These are phyloP conservation scores for Trichoderma koningii DNA, from an alignment of 2,329 filamentous ascomycete genomes.

Conservation along the genomic window DNA sequence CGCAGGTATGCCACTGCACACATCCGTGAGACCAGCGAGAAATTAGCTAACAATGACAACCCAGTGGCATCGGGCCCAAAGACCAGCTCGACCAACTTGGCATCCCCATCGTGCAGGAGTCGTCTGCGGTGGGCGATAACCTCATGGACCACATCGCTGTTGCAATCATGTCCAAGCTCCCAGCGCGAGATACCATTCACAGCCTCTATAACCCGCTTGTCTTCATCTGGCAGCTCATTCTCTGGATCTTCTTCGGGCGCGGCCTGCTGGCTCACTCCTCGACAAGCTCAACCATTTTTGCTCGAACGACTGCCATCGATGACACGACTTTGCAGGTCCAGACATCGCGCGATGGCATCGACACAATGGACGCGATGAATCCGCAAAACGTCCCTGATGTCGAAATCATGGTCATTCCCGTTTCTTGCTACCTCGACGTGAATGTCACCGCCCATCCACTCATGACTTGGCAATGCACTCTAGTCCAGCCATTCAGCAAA, in stretches of 20 bases:
- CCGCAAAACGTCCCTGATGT: neutral
- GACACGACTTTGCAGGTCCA: neutral
- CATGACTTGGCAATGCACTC: neutral
- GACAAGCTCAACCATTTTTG: slow-evolving; percentile 1
- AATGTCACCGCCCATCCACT: neutral
- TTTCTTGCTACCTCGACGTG: neutral
- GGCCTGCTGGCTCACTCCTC: neutral
- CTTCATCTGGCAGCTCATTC: neutral
- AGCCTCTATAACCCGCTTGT: neutral
- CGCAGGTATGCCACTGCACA: neutral
- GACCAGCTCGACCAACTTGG: neutral
- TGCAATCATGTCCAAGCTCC: neutral
- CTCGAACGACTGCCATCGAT: neutral
- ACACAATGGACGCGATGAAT: neutral
- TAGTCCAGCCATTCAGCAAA: neutral
- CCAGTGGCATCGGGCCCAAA: neutral
- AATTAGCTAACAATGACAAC: neutral
- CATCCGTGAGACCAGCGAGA: neutral
- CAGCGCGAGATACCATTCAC: neutral
- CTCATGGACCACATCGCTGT: neutral
- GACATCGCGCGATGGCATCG: neutral
- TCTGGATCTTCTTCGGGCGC: neutral
- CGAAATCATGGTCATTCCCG: neutral
- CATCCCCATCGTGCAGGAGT: neutral
- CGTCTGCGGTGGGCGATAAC: neutral